Percentiles rank a stretch among this genome's conserved stretches.
Conservation (phyloP, 257 asterid genomes). For the Sherardia arvensis region DNA sequence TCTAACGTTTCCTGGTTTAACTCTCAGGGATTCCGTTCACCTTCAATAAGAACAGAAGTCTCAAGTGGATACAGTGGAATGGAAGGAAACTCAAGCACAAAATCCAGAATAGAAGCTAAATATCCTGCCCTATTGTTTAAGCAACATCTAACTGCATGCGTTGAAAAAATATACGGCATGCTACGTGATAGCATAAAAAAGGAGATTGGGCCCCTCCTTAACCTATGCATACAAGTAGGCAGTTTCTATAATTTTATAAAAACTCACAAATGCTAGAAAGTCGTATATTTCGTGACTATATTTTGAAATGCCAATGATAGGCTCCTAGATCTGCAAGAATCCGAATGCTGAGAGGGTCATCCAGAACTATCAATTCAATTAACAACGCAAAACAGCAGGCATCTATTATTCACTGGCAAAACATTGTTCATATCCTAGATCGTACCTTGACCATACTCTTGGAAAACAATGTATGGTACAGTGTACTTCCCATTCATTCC, state of each 20-base stretch:
- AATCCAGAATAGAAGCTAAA: constrained; percentile 79
- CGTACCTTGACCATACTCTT: constrained; percentile 53
- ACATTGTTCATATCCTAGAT: constrained; percentile 59
- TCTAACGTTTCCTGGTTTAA: constrained; percentile 20
- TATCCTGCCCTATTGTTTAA: constrained; percentile 86
- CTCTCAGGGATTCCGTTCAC: constrained; percentile 57
- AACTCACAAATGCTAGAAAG: background rate
- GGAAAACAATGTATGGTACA: constrained; percentile 51
- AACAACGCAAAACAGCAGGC: constrained; percentile 60
- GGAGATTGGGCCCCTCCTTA: constrained; percentile 74
- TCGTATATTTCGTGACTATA: constrained; percentile 12
- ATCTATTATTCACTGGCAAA: constrained; percentile 73
- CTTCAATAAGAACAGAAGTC: constrained; percentile 56
- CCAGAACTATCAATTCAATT: constrained; percentile 59
- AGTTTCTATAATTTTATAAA: background rate
- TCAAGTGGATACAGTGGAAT: constrained; percentile 90
- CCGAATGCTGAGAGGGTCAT: constrained; percentile 61
- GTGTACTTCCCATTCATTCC: constrained; percentile 10
- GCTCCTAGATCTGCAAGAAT: constrained; percentile 83
- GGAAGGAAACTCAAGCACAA: constrained; percentile 59
- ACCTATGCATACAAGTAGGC: constrained; percentile 75
- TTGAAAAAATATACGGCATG: constrained; percentile 83
- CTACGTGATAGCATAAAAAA: constrained; percentile 83
- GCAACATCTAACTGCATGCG: constrained; percentile 90
- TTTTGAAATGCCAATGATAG: constrained; percentile 34